A percentile compares a stretch with the other conserved stretches of the same genome.
These are phyloP conservation scores for Euphorbia peplus DNA, from an alignment of 345 rosid genomes.

Conservation along the genomic window DNA sequence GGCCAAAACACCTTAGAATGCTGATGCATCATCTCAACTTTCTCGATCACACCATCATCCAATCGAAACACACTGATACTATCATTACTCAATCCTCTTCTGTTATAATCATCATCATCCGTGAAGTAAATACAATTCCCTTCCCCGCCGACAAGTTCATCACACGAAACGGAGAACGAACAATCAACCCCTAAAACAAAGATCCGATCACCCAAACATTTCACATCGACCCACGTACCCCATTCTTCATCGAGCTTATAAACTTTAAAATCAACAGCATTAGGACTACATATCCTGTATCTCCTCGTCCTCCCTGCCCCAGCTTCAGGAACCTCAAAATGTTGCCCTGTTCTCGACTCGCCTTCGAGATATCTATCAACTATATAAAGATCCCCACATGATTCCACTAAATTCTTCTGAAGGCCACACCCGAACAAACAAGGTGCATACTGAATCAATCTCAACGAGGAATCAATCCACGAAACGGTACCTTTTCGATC, in stretches of 20 bases:
- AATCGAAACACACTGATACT: slow-evolving; percentile 13
- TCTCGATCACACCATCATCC: slow-evolving; percentile 6
- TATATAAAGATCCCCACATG: slow-evolving; percentile 26
- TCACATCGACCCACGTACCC: slow-evolving; percentile 24
- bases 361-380: slow-evolving; percentile 27
- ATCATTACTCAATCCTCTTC: not conserved
- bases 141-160: slow-evolving; percentile 12
- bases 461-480: slow-evolving; percentile 25
- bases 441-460: slow-evolving; percentile 23
- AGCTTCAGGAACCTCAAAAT: not conserved
- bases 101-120: not conserved
- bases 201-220: slow-evolving; percentile 18
- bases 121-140: slow-evolving; percentile 24
- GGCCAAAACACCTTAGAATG: slow-evolving; percentile 10
- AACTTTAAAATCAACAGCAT: slow-evolving; percentile 12
- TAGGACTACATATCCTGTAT: not conserved
- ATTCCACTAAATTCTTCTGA: slow-evolving; percentile 23
- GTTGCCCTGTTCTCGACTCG: not conserved
- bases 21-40: not conserved
- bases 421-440: slow-evolving; percentile 20
- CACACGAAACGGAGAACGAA: slow-evolving; percentile 8
- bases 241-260: slow-evolving; percentile 29
- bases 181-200: slow-evolving; percentile 22
- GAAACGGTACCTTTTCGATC: slow-evolving; percentile 25
- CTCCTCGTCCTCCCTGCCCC: not conserved